Evolutionary conservation across 495 filamentous ascomycete species (phyloP).

Genomic region (Chlorociboria aeruginascens): DNA sequence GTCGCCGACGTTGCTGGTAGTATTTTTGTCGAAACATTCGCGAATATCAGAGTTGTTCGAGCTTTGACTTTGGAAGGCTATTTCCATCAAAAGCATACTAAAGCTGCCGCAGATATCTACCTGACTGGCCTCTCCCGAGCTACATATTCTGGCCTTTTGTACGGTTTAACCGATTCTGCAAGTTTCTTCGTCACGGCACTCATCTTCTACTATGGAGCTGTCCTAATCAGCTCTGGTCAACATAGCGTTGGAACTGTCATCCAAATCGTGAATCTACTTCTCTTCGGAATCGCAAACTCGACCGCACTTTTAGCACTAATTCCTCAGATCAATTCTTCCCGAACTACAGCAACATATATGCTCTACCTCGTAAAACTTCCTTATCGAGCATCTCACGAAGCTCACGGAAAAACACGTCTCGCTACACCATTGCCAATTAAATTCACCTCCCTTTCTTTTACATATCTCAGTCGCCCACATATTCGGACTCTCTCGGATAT

Average conservation of each 20-base stretch:
- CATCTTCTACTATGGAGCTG: constrained; percentile 72
- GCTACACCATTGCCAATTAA: constrained; percentile 45
- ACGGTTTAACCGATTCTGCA: constrained; percentile 60
- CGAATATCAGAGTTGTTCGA: constrained; percentile 71
- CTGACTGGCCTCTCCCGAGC: constrained; percentile 45
- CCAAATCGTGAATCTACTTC: constrained; percentile 66
- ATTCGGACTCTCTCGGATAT: constrained; percentile 45
- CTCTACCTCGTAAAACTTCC: constrained; percentile 56
- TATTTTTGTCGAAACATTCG: constrained; percentile 67
- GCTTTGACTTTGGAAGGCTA: constrained; percentile 64
- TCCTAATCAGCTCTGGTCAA: constrained; percentile 38
- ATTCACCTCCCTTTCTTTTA: constrained; percentile 49
- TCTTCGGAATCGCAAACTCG: constrained; percentile 68
- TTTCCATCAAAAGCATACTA: constrained; percentile 55
- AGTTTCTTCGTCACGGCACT: constrained; percentile 65
- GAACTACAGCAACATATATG: constrained; percentile 58
- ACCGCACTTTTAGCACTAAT: constrained; percentile 57
- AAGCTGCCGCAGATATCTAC: constrained; percentile 35
- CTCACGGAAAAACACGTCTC: constrained; percentile 28
- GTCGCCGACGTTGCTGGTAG: constrained; percentile 39
- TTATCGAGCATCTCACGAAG: constrained; percentile 53
- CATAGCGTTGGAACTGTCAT: constrained; percentile 47
- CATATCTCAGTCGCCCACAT: constrained; percentile 50
- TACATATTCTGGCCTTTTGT: constrained; percentile 55
- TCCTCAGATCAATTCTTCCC: constrained; percentile 66